Base-by-base conservation (phyloP, 768 basidiomycete species). In the Phylloporus arenicola region DNA sequence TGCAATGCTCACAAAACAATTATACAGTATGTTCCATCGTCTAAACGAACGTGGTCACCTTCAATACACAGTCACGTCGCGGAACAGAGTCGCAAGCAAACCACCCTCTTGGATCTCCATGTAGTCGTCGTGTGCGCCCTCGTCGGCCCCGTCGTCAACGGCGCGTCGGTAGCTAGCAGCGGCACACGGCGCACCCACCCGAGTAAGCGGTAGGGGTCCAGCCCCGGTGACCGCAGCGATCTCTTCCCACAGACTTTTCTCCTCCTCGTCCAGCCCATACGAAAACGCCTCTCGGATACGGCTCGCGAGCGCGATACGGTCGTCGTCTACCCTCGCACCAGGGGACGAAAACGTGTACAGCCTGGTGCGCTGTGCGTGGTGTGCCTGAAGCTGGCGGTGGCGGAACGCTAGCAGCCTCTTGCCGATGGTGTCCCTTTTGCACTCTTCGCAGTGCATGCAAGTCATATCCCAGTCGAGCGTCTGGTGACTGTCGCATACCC, bases 221-320 rank as follows among this genome's bases (percentile, higher is more conserved):
- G 39, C 43, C 14, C 54, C 57, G 3, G 63, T 65, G 37, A 51
- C 58, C 27, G 57, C 61, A 37, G 59, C 56, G 22, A 68, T 54
- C 43, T 68, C 66, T 17, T 59, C 57, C 63, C 65, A 69, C 13
- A 68, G 45, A 42, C 44, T 53, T 42, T 53, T 57, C 41, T 68
- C 66, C 17, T 67, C 61, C 2, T 68, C 66, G 27, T 60, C 56
- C 29, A 54, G 27, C 16, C 52, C 64, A 22, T 60, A 57, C 44
- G 56, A 45, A 40, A 55, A 62, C 39, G 6, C 50, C 31, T 62
- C 54, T 0, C 60, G 53, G 16, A 55, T 46, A 11, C 45, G 51
- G 12, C 40, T 29, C 0, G 57, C 57, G 1, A 50, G 45, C n/a
- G 47, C 43, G 7, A 58, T 37, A 0, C 42, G 53, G 11, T 55